Base-by-base conservation (phyloP, 1,139 yeast genomes). In the Scheffersomyces segobiensis region DNA sequence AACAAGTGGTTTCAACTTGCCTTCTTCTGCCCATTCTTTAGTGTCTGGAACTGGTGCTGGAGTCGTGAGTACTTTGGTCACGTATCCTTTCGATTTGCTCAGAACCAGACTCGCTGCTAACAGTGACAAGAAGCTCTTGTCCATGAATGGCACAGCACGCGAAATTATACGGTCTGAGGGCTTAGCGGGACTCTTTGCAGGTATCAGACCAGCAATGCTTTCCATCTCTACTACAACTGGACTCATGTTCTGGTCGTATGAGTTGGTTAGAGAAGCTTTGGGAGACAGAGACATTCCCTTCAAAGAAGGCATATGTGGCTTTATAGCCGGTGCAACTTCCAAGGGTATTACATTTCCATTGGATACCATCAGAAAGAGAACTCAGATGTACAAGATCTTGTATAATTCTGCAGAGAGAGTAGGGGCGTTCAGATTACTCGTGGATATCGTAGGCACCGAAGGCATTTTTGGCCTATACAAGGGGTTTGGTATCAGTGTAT, bases 41-140 rank as follows among this genome's bases (percentile, higher is more conserved):
- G 53, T 89, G 0, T 85, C 91, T 5, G 99, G 99, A 0, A 83
- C 90, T 0, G 72, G 86, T 1, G 87, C 98, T 0, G 99, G 99
- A 0, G 75, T 87, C 39, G 68, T 84, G 0, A 91, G 97, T 54
- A 91, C 97, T 0, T 57, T 84, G 0, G 69, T 78, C 1, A 91
- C 98, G 2, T 95, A 95, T 67, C 99, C 99, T 0, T 87, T 92
- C 67, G 99, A 95, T 71, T 79, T 93, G 42, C 74, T 95, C 52
- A 76, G 99, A 55, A 95, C 99, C 0, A 76, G 97, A 56, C 80
- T 93, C 57, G 97, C 93, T 0, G 89, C 90, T 3, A 84, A 85
- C 65, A 71, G 75, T 12, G 58, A 65, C 1, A 71, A 74, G 48
- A 67, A 76, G n/a, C 82, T 87, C 62, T 67, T 76, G 52, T 82